A percentile compares a stretch with the other conserved stretches of the same genome.
Conservation (phyloP, 2,329 filamentous ascomycete species). For the Coniosporium tulheliwenetii region DNA sequence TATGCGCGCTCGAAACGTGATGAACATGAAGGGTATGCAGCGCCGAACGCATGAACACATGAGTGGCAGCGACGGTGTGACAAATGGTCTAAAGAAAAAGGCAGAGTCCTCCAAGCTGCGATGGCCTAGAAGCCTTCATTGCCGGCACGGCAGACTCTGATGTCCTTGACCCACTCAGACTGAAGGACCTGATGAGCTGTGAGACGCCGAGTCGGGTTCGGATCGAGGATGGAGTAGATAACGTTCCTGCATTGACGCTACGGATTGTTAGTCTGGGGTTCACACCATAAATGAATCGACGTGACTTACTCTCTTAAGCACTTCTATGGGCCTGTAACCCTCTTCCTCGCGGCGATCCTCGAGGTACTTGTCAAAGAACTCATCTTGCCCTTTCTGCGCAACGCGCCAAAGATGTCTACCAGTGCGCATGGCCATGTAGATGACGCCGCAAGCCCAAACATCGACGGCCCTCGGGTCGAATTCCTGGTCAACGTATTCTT, state of each 20-base stretch:
- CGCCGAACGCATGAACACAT: background rate
- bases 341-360: constrained; percentile 87
- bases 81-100: too few relatives aligned
- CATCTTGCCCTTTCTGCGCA: constrained; percentile 93
- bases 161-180: constrained; percentile 96
- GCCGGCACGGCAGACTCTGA: constrained; percentile 90
- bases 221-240: constrained; percentile 96
- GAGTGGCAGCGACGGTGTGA: too few relatives aligned
- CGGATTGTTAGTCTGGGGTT: background rate
- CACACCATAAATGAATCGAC: background rate
- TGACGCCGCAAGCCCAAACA: constrained; percentile 95
- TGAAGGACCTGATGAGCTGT: constrained; percentile 94
- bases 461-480: constrained; percentile 97
- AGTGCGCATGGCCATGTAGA: constrained; percentile 99
- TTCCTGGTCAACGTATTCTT: constrained; percentile 89
- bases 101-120: background rate
- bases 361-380: constrained; percentile 90
- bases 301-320: constrained; percentile 69
- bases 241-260: constrained; percentile 96
- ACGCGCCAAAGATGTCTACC: constrained; percentile 91
- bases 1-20: constrained; percentile 4
- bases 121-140: constrained; percentile 72
- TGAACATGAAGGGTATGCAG: too few relatives aligned
- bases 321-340: constrained; percentile 93
- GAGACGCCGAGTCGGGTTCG: constrained; percentile 80